phyloP scores from a whole-genome alignment of 106 monocot species.

The Xerophyta viscosa region DNA sequence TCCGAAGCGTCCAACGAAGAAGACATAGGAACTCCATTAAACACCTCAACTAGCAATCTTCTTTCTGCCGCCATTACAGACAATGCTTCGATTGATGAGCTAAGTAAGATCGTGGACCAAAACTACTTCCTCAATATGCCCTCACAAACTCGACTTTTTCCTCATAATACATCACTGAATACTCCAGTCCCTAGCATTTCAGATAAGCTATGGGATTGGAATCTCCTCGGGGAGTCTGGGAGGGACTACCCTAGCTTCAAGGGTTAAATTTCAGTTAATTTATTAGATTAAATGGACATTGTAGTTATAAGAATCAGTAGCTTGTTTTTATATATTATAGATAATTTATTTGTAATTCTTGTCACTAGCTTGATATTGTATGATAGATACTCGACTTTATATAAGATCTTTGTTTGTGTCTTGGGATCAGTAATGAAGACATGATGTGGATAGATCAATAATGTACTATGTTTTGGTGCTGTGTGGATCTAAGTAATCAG shows the following conservation, averaged over 20 bases:
- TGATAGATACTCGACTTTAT: not conserved
- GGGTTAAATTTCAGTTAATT: conserved; percentile 2
- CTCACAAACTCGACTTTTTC: not conserved
- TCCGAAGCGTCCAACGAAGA: conserved; percentile 23
- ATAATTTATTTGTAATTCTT: not conserved
- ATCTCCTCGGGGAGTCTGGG: conserved; percentile 15
- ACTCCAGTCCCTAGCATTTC: conserved; percentile 19
- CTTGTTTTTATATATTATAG: not conserved
- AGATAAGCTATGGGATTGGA: conserved; percentile 64
- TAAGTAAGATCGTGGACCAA: conserved; percentile 20
- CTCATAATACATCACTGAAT: conserved; percentile 1
- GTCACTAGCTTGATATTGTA: not conserved
- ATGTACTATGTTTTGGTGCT: too few relatives aligned
- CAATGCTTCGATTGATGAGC: conserved; percentile 26
- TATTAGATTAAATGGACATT: not conserved
- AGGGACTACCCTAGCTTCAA: conserved; percentile 29
- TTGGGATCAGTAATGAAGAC: too few relatives aligned
- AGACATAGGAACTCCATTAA: conserved; percentile 5
- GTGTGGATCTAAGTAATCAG: too few relatives aligned
- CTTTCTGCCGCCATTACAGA: conserved; percentile 8
- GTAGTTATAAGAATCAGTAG: not conserved
- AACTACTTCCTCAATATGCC: conserved; percentile 5
- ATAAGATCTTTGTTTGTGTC: not conserved
- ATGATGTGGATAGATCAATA: too few relatives aligned
- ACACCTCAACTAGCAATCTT: conserved; percentile 7